Evolutionary conservation across 768 basidiomycete genomes (phyloP).

Genomic region (Steccherinum ochraceum): DNA sequence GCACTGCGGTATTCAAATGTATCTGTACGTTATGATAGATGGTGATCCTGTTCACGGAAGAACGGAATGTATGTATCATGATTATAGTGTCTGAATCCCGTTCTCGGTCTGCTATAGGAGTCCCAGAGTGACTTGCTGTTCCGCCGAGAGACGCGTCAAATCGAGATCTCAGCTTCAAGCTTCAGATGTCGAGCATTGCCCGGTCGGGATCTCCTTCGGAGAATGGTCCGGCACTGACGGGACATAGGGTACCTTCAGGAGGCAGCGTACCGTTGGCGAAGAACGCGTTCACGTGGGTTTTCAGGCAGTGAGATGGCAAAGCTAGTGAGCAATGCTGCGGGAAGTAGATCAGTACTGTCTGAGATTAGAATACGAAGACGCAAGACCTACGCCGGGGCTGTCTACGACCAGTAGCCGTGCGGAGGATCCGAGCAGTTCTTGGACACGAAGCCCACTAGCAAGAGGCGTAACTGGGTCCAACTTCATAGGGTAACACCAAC

Average conservation of each 20-base stretch:
- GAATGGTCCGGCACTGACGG: constrained; percentile 15
- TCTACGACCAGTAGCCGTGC: constrained; percentile 23
- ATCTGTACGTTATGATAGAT: too few relatives aligned
- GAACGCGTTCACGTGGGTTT: constrained; percentile 14
- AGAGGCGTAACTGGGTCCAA: constrained; percentile 25
- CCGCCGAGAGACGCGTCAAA: too few relatives aligned
- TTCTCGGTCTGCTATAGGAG: too few relatives aligned
- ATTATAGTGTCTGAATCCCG: too few relatives aligned
- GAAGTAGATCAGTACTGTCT: background rate
- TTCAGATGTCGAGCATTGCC: too few relatives aligned
- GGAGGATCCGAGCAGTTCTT: constrained; percentile 16
- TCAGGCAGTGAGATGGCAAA: constrained; percentile 21
- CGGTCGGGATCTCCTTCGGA: too few relatives aligned
- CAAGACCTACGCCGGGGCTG: constrained; percentile 19
- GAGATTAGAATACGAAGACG: background rate
- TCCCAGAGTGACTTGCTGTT: too few relatives aligned
- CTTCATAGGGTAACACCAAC: constrained; percentile 1
- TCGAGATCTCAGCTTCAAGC: too few relatives aligned
- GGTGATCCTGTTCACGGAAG: too few relatives aligned
- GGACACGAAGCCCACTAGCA: constrained; percentile 17
- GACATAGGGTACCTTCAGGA: constrained; percentile 17
- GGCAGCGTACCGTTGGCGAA: constrained; percentile 24
- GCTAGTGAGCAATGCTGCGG: constrained; percentile 18
- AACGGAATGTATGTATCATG: too few relatives aligned
- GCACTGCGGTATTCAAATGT: too few relatives aligned